Evolutionary conservation across 169 alveolate genomes (phyloP), one percentile per base, ranked within the genome.

Genomic region (Plasmodium billcollinsi): DNA sequence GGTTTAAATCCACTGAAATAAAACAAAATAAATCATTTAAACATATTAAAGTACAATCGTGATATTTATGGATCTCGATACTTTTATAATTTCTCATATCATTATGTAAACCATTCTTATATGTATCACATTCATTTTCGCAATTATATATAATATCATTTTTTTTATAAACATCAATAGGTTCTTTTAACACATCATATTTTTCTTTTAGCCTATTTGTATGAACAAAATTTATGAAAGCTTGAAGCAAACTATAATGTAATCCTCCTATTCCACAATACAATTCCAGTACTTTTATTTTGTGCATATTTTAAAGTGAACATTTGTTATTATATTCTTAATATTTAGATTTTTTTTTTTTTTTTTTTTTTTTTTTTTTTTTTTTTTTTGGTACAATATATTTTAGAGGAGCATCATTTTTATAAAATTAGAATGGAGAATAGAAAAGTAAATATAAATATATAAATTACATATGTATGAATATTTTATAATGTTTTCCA

Each of bases 241-340:
- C 65, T 39, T 83, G 91, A 33, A 83, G 47, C 15, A 83, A 43
- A 26, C 91, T 83, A 63, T 69, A 83, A 26, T 83, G 91, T 18
- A 83, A 62, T 43, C 91, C 91, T 47, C 91, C 91, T 69, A 83
- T 83, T 29, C 91, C 91, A 43, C 91, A 56, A 59, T 69, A 83
- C 6, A 83, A 73, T 47, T 83, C 91, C 58, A 83, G 24, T 45
- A 71, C 91, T 58, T 71, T 69, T 21, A 70, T n/a, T 20, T 43
- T 83, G 9, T 59, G 69, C 91, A 83, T 83, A 20, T 24, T 63
- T 74, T 33, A 14, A 56, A 73, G 14, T 20, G 62, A 45, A 8
- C 47, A 39, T 39, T 39, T 39, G 47, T 39, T 39, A 39, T 33
- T 33, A 33, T 33, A 33, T 26, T 26, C 39, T 26, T 26, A 26